Base-by-base conservation (phyloP, 257 asterid species). In the Forsythia viridissima region DNA sequence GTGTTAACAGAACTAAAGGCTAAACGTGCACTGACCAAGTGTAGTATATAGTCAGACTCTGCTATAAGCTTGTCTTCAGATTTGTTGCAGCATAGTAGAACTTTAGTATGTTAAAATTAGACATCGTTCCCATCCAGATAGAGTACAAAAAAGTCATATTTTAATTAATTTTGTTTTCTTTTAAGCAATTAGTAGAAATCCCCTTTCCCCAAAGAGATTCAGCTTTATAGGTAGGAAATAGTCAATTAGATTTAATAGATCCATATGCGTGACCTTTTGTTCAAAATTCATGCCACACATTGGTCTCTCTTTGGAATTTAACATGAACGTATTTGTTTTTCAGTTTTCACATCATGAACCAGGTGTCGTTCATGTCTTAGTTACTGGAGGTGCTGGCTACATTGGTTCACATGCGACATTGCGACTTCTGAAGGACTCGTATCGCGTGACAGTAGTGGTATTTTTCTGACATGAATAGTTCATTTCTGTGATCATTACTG, bases 401-500 rank as follows among this genome's bases (percentile, higher is more conserved):
- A 88, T 88, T 72, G 91, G 91, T 61, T 88, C 91, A 63, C 91
- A 88, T 77, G 90, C 91, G 51, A 70, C 88, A 37, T 87, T 88
- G 37, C 84, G 88, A 42, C 89, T 88, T 67, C 71, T 87, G 42
- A 88, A 83, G 77, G 97, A 91, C 77, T 90, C 97, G 5, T 90
- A 90, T 74, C 97, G 97, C n/a, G 97, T 94, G 24, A 94, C 98
- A 30, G 88, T 94, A 30, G 94, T 94, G 93, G 98, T 92, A 86
- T 70, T 84, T 85, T 21, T 9, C 16, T 52, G 66, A 7, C 7
- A 9, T 74, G 20, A 24, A 3, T 5, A 20, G 11, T 1, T 76
- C 46, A 41, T 43, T 4, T 66, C 37, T 8, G 15, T 69, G 70
- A 30, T 63, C 70, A 30, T 30, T 63, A 59, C 11, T 20, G 12